Percentiles rank a stretch among this genome's conserved stretches.
These are phyloP conservation scores for Pythium coloratum DNA, from an alignment of 352 stramenopile species.

Conservation along the genomic window DNA sequence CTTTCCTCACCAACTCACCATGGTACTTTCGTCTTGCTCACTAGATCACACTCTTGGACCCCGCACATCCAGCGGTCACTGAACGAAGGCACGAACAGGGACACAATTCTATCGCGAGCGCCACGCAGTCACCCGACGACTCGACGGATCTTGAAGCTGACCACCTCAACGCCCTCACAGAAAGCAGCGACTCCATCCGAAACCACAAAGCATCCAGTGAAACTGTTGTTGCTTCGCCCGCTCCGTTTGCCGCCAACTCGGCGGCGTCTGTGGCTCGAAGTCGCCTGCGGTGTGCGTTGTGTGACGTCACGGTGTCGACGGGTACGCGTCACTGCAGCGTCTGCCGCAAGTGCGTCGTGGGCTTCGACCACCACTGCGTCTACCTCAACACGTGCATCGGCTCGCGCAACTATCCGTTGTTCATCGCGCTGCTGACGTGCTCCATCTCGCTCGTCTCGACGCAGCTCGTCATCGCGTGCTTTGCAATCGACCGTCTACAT, in stretches of 20 bases:
- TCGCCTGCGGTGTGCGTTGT: constrained; percentile 38
- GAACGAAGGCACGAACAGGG: constrained; percentile 8
- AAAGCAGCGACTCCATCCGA: not conserved
- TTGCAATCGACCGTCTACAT: constrained; percentile 35
- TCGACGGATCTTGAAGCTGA: constrained; percentile 6
- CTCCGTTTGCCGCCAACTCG: not conserved
- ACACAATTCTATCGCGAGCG: constrained; percentile 5
- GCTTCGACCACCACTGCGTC: constrained; percentile 95
- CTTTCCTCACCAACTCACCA: not conserved
- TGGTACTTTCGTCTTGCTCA: not conserved
- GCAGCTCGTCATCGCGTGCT: constrained; percentile 51
- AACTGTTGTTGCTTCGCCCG: not conserved
- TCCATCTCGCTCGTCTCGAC: constrained; percentile 54
- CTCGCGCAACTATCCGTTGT: constrained; percentile 61
- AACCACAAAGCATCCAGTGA: not conserved
- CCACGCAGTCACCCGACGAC: constrained; percentile 14
- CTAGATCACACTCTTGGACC: constrained; percentile 59
- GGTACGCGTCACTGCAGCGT: constrained; percentile 87
- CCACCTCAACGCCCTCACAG: constrained; percentile 8
- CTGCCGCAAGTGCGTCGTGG: constrained; percentile 93
- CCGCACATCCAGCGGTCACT: constrained; percentile 35
- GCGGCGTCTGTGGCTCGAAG: constrained; percentile 8
- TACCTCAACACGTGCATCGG: constrained; percentile 96
- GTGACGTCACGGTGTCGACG: constrained; percentile 38
- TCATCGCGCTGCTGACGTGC: constrained; percentile 57